Base-by-base conservation (phyloP, 495 filamentous ascomycete species). In the Talaromyces thailandensis region DNA sequence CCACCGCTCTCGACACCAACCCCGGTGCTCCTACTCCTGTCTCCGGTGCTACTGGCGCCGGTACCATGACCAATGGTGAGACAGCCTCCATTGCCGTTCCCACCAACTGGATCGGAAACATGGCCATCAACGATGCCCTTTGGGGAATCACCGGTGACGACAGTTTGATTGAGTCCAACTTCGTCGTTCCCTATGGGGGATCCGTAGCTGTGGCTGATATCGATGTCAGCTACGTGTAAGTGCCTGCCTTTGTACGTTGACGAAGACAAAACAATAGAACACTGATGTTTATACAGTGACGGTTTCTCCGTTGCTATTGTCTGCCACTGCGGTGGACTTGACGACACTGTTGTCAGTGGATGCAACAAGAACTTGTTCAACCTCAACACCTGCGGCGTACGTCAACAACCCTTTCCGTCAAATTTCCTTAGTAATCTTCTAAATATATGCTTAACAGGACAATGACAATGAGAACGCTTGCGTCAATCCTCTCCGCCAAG, bases 351-450 rank as follows among this genome's bases (percentile, higher is more conserved):
- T 16, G 48, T 70, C 16, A 65, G 67, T 11, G 70, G 70, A 29
- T 72, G 70, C 64, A 72, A 71, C 56, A 65, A 68, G 56, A 64
- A 70, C 35, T 65, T 72, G 6, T 69, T 65, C 43, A 25, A 50
- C 29, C 60, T 62, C 7, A 61, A 57, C 40, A 51, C 26, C 23
- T 69, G 69, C 60, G 50, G 57, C 12, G 51, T 59, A 59, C 16
- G 57, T 24, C 50, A 53, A 53, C 4, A 4, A 14, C 0, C 11
- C 50, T 21, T 50, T 21, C 14, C 4, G 2, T 21, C 16, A 18
- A 2, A 21, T 21, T 4, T 5, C 14, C 5, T 24, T 6, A 2
- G 3, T 18, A 28, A 16, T 53, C 21, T 11, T 28, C 50, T 53
- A 53, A 53, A 16, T 16, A 26, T 26, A 53, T 28, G 2, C 6